phyloP scores from a whole-genome alignment of 2,329 filamentous ascomycete genomes.

The Uncinocarpus reesii region DNA sequence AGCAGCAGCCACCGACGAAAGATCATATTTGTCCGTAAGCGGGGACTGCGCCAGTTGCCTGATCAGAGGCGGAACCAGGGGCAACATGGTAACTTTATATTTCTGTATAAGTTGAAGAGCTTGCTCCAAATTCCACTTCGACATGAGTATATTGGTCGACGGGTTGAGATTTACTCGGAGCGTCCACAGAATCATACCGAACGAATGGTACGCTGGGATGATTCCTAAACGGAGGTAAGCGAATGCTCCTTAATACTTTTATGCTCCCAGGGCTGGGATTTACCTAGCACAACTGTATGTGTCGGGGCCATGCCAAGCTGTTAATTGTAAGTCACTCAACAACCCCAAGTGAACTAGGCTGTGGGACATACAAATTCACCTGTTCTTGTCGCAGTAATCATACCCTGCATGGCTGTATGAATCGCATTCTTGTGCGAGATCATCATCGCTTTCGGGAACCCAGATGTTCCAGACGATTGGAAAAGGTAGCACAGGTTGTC shows the following conservation, averaged over 20 bases:
- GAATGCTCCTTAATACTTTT: neutral
- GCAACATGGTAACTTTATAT: slow-evolving; percentile 13
- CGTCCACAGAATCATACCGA: slow-evolving; percentile 13
- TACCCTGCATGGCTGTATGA: slow-evolving; percentile 12
- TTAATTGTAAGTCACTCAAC: neutral
- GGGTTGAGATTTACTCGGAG: slow-evolving; percentile 11
- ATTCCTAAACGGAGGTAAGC: slow-evolving; percentile 7
- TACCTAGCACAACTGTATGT: slow-evolving; percentile 9
- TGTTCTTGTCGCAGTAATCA: slow-evolving; percentile 6
- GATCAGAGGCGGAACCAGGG: slow-evolving; percentile 14
- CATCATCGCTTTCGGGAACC: slow-evolving; percentile 16
- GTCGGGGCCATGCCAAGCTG: slow-evolving; percentile 4
- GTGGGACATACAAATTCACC: slow-evolving; percentile 11
- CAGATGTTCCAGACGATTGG: slow-evolving; percentile 15
- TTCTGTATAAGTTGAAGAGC: slow-evolving; percentile 13
- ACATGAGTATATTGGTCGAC: slow-evolving; percentile 13
- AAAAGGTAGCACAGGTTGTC: slow-evolving; percentile 13
- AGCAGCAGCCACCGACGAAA: slow-evolving; percentile 10
- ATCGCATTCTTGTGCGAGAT: slow-evolving; percentile 16
- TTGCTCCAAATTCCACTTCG: slow-evolving; percentile 14
- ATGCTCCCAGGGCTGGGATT: neutral
- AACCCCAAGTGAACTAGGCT: neutral
- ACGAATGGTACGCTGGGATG: slow-evolving; percentile 12
- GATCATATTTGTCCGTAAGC: slow-evolving; percentile 13
- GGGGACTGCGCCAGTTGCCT: slow-evolving; percentile 14